These are phyloP conservation scores for Calcarisporium arbuscula DNA, from an alignment of 2,329 filamentous ascomycete genomes.

Conservation along the genomic window DNA sequence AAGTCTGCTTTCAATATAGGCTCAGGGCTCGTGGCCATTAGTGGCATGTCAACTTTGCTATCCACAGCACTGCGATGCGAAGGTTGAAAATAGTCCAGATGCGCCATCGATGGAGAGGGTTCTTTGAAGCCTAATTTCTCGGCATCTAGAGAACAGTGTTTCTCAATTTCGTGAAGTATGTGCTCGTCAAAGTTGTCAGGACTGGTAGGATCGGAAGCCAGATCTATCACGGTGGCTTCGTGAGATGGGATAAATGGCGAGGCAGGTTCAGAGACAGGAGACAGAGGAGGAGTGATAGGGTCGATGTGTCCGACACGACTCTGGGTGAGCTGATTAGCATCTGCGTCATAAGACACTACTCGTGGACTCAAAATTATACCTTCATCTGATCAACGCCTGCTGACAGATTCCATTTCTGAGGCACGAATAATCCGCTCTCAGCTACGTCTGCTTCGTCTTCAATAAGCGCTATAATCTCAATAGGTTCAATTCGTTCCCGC, in stretches of 20 bases:
- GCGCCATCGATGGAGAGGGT: slow-evolving; percentile 10
- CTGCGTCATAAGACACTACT: too few relatives aligned
- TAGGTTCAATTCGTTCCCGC: slow-evolving; percentile 11
- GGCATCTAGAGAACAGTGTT: slow-evolving; percentile 14
- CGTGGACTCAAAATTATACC: too few relatives aligned
- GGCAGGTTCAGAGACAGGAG: slow-evolving; percentile 15
- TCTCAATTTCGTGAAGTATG: slow-evolving; percentile 7
- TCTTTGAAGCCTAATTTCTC: too few relatives aligned
- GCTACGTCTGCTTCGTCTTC: too few relatives aligned
- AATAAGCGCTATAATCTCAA: too few relatives aligned
- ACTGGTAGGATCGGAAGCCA: slow-evolving; percentile 24
- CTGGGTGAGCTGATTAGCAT: too few relatives aligned
- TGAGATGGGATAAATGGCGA: slow-evolving; percentile 15
- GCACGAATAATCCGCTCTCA: too few relatives aligned
- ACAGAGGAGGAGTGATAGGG: slow-evolving; percentile 21
- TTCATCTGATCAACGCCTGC: not conserved
- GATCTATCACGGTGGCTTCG: slow-evolving; percentile 16
- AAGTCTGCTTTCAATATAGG: not conserved
- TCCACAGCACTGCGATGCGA: too few relatives aligned
- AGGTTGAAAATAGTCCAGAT: too few relatives aligned
- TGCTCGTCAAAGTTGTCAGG: slow-evolving; percentile 9
- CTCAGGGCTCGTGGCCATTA: slow-evolving; percentile 14
- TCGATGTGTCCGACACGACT: too few relatives aligned
- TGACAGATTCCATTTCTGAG: too few relatives aligned
- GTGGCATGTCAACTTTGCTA: slow-evolving; percentile 17